Percentiles rank a stretch among this genome's conserved stretches.
These are phyloP conservation scores for Lathyrus oleraceus DNA, from an alignment of 306 rosid species.

Conservation along the genomic window DNA sequence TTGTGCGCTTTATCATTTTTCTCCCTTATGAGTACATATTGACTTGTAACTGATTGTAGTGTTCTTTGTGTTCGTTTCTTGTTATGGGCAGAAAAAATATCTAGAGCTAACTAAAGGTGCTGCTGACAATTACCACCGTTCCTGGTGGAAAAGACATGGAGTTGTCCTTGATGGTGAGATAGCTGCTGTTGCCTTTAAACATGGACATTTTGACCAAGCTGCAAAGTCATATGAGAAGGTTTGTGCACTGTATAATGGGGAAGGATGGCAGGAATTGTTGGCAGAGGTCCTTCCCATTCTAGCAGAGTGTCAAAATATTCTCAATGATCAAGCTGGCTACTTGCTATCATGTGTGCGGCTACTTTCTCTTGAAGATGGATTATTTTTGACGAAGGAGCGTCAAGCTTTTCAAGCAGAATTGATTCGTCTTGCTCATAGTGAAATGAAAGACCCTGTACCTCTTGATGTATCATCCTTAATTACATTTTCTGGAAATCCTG, in stretches of 20 bases:
- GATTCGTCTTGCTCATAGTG: slow-evolving; percentile 83
- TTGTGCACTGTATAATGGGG: slow-evolving; percentile 89
- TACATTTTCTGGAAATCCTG: slow-evolving; percentile 94
- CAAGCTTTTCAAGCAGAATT: slow-evolving; percentile 90
- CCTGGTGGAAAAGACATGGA: slow-evolving; percentile 99
- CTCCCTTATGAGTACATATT: neutral
- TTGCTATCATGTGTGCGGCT: slow-evolving; percentile 93
- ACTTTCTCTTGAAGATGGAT: slow-evolving; percentile 87
- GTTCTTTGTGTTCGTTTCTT: slow-evolving; percentile 21
- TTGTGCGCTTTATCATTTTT: slow-evolving; percentile 13
- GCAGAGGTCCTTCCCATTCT: slow-evolving; percentile 92
- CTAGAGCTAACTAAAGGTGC: slow-evolving; percentile 95
- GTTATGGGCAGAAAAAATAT: slow-evolving; percentile 78
- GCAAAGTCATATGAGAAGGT: slow-evolving; percentile 99
- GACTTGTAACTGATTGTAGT: slow-evolving; percentile 25
- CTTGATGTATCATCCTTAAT: slow-evolving; percentile 92
- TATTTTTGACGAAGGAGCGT: slow-evolving; percentile 86
- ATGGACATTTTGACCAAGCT: slow-evolving; percentile 85
- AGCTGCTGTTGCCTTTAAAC: slow-evolving; percentile 82
- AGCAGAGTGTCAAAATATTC: slow-evolving; percentile 94
- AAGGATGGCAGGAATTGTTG: slow-evolving; percentile 96
- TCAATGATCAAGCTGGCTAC: slow-evolving; percentile 96
- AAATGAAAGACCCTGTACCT: slow-evolving; percentile 95
- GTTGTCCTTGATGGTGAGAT: slow-evolving; percentile 99
- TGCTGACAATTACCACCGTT: slow-evolving; percentile 83